Evolutionary conservation across 192 early-diverging fungal species (phyloP).

Genomic region (Backusella mclennaniae): DNA sequence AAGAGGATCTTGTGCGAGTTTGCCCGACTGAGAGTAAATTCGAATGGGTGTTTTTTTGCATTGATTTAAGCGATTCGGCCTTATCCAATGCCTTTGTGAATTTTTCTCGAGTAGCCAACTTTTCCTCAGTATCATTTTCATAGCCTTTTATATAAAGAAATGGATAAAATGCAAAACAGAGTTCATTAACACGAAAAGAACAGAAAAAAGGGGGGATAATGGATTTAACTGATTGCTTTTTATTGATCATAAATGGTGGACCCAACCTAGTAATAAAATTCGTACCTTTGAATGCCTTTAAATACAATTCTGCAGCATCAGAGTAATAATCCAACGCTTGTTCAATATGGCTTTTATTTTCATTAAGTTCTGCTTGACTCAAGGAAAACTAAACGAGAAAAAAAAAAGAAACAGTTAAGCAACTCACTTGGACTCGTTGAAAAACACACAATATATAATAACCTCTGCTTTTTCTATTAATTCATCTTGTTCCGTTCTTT

Average conservation of each 20-base stretch:
- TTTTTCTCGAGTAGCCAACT: slow-evolving; percentile 15
- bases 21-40: background rate
- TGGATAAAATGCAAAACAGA: background rate
- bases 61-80: slow-evolving; percentile 50
- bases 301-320: slow-evolving; percentile 46
- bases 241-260: background rate
- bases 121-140: slow-evolving; percentile 4
- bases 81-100: slow-evolving; percentile 36
- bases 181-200: background rate
- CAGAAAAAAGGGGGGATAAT: background rate
- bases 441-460: background rate
- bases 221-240: background rate
- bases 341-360: slow-evolving; percentile 39
- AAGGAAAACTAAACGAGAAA: slow-evolving; percentile 17
- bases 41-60: slow-evolving; percentile 16
- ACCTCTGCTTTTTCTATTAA: slow-evolving; percentile 29
- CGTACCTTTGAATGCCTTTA: slow-evolving; percentile 47
- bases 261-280: background rate
- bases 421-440: background rate
- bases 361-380: slow-evolving; percentile 30
- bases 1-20: slow-evolving; percentile 3
- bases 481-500: slow-evolving; percentile 8
- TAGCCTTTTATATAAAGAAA: background rate
- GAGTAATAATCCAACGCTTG: slow-evolving; percentile 51
- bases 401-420: background rate